phyloP scores from a whole-genome alignment of 257 asterid species.

The Striga asiatica region DNA sequence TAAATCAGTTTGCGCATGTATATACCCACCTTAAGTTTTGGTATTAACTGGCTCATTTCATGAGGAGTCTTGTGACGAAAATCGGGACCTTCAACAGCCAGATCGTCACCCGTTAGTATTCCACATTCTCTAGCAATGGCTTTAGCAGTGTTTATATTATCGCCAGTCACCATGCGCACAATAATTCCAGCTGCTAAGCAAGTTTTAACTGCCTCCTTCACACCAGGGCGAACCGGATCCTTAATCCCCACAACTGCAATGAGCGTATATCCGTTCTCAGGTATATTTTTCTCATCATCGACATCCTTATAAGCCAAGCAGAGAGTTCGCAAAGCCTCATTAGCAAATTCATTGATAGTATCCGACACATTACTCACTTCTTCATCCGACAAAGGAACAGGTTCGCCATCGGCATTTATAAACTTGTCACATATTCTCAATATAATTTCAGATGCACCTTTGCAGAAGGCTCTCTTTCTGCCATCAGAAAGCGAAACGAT shows the following conservation, averaged over 20 bases:
- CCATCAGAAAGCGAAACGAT: conserved; percentile 69
- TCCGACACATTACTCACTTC: conserved; percentile 24
- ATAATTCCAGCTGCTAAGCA: conserved; percentile 85
- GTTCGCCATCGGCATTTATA: conserved; percentile 52
- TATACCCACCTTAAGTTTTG: conserved; percentile 59
- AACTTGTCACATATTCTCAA: conserved; percentile 49
- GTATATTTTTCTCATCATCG: conserved; percentile 38
- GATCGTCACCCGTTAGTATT: conserved; percentile 56
- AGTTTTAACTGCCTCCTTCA: conserved; percentile 70
- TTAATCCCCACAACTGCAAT: conserved; percentile 83
- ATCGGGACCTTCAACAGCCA: conserved; percentile 81
- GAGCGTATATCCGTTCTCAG: conserved; percentile 66
- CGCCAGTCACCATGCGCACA: conserved; percentile 96
- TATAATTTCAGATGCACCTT: conserved; percentile 97
- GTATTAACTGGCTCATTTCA: conserved; percentile 68
- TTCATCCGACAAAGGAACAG: conserved; percentile 53
- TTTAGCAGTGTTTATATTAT: conserved; percentile 83
- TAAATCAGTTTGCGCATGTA: background rate
- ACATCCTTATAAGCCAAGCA: conserved; percentile 81
- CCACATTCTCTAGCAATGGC: conserved; percentile 98
- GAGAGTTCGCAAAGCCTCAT: conserved; percentile 82
- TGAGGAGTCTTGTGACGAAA: conserved; percentile 47
- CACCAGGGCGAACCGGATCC: conserved; percentile 96
- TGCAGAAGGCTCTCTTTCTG: conserved; percentile 61
- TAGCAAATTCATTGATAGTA: conserved; percentile 62